Evolutionary conservation across 75 land plant species (phyloP).

Genomic region (Gnetum montanum): DNA sequence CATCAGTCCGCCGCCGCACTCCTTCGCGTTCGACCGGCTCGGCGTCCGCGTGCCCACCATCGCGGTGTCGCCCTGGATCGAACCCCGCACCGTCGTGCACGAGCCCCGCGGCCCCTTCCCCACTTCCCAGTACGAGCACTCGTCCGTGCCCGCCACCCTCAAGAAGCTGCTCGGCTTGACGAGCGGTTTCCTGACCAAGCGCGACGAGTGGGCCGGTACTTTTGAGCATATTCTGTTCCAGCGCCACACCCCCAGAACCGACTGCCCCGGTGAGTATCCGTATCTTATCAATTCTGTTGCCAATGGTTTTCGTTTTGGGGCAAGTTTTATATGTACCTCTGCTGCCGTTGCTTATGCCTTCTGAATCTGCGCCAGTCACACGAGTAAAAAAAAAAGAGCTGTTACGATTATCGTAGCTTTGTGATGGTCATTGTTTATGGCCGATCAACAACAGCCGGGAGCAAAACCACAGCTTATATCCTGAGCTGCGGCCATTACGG

Average conservation of each 20-base stretch:
- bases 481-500: too few species aligned
- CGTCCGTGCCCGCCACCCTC: slow-evolving; percentile 23
- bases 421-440: too few species aligned
- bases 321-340: too few species aligned
- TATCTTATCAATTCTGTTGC: background rate
- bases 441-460: too few species aligned
- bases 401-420: too few species aligned
- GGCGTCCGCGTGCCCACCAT: slow-evolving; percentile 70
- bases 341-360: too few species aligned
- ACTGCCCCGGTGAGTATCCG: background rate
- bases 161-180: slow-evolving; percentile 78
- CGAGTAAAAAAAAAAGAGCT: too few species aligned
- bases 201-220: slow-evolving; percentile 95
- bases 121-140: background rate
- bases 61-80: slow-evolving; percentile 64
- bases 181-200: slow-evolving; percentile 53
- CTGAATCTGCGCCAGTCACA: too few species aligned
- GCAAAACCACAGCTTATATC: too few species aligned
- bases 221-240: slow-evolving; percentile 29
- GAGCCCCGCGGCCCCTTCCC: background rate
- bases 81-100: background rate
- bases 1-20: slow-evolving; percentile 26
- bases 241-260: background rate
- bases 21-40: slow-evolving; percentile 51
- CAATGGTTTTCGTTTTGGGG: too few species aligned